A percentile compares a stretch with the other conserved stretches of the same genome.
phyloP scores from a whole-genome alignment of 2,329 filamentous ascomycete species.

The Calonectria multiphialidica region DNA sequence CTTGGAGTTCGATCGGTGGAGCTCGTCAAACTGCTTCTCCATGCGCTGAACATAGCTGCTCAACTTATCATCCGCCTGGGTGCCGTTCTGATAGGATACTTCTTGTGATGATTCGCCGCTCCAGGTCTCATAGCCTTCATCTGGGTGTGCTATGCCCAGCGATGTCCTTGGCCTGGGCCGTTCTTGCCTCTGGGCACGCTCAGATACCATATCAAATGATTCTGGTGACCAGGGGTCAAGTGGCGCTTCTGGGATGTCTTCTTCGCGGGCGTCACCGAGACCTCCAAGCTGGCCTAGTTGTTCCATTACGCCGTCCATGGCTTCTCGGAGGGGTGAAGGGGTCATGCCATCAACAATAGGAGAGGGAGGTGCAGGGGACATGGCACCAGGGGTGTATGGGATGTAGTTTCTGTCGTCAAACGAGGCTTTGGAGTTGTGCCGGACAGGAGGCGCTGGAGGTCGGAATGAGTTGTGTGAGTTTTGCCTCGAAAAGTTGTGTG shows the following conservation, averaged over 20 bases:
- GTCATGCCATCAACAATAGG: slow-evolving; percentile 77
- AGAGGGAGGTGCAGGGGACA: slow-evolving; percentile 77
- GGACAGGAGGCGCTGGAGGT: slow-evolving; percentile 32
- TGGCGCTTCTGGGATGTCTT: slow-evolving; percentile 67
- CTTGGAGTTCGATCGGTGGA: slow-evolving; percentile 72
- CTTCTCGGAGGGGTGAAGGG: slow-evolving; percentile 90
- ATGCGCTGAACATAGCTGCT: slow-evolving; percentile 92
- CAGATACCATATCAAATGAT: slow-evolving; percentile 74
- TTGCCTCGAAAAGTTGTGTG: slow-evolving; percentile 52
- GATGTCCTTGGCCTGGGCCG: slow-evolving; percentile 74
- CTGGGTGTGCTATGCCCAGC: slow-evolving; percentile 73
- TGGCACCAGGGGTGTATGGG: slow-evolving; percentile 64
- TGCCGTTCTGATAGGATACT: slow-evolving; percentile 54
- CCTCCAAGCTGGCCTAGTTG: slow-evolving; percentile 84
- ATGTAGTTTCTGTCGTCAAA: slow-evolving; percentile 50
- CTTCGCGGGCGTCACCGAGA: slow-evolving; percentile 65
- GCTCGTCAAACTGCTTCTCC: slow-evolving; percentile 82
- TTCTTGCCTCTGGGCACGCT: slow-evolving; percentile 44
- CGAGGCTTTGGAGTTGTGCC: slow-evolving; percentile 37
- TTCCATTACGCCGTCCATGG: slow-evolving; percentile 98
- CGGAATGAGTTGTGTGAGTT: slow-evolving; percentile 55
- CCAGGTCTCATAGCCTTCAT: slow-evolving; percentile 72
- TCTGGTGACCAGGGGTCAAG: slow-evolving; percentile 91
- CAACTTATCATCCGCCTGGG: slow-evolving; percentile 70
- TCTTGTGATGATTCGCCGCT: slow-evolving; percentile 66